Conservation (phyloP, 1,284 basidiomycete genomes). For the Agaricales sp. region DNA sequence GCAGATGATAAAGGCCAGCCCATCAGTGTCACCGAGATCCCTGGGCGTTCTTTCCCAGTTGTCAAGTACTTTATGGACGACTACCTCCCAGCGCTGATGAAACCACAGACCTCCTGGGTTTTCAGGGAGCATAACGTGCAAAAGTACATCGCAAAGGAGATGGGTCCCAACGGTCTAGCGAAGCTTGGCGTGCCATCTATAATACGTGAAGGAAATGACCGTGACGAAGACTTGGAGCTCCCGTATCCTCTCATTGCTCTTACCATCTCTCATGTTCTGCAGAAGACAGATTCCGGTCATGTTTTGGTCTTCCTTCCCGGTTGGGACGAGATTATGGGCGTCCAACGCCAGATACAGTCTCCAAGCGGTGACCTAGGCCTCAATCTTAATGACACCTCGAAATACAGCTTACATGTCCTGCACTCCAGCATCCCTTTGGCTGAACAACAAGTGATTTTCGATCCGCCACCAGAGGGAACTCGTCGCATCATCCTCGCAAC, state of each 20-base stretch:
- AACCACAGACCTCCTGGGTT: constrained; percentile 48
- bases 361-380: constrained; percentile 45
- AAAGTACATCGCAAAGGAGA: constrained; percentile 71
- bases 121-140: constrained; percentile 68
- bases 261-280: constrained; percentile 73
- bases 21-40: constrained; percentile 75
- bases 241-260: constrained; percentile 80
- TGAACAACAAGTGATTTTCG: constrained; percentile 89
- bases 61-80: constrained; percentile 78
- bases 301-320: constrained; percentile 89
- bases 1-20: constrained; percentile 48
- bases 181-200: constrained; percentile 16
- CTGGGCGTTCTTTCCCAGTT: constrained; percentile 92
- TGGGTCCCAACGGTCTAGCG: constrained; percentile 25
- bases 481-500: constrained; percentile 88
- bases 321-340: constrained; percentile 87
- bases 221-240: constrained; percentile 68
- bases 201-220: constrained; percentile 13
- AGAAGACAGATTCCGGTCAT: constrained; percentile 74
- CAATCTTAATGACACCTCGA: constrained; percentile 47
- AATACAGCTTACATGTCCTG: constrained; percentile 77
- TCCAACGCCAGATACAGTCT: constrained; percentile 59
- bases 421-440: constrained; percentile 87
- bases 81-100: constrained; percentile 46
- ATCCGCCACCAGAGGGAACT: constrained; percentile 66